phyloP scores from a whole-genome alignment of 352 stramenopile genomes.

The Globisporangium paddicum region DNA sequence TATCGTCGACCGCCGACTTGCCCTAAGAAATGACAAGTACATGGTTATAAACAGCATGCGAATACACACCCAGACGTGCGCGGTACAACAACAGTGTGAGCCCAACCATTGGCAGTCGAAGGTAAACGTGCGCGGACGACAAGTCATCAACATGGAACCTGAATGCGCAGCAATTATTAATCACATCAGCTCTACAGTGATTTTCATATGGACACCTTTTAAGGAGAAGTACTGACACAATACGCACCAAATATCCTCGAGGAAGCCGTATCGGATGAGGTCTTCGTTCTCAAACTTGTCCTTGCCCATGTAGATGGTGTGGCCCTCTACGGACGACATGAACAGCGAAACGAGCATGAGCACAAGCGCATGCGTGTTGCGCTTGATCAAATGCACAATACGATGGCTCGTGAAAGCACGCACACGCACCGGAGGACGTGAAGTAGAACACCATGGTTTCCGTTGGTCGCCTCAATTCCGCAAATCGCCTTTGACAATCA shows the following conservation, averaged over 20 bases:
- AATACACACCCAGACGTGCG: no score
- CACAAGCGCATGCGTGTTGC: background rate
- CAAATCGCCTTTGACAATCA: background rate
- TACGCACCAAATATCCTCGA: conserved; percentile 91
- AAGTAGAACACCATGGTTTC: conserved; percentile 87
- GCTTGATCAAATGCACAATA: background rate
- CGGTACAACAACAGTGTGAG: background rate
- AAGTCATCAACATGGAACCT: conserved; percentile 98
- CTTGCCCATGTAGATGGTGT: conserved; percentile 96
- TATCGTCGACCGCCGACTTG: conserved; percentile 68
- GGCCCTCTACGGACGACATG: conserved; percentile 52
- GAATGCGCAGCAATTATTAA: background rate
- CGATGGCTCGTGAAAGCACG: background rate
- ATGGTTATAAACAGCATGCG: background rate
- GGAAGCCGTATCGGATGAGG: conserved; percentile 96
- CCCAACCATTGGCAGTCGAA: conserved; percentile 86
- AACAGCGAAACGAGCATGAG: background rate
- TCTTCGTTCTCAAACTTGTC: conserved; percentile 99
- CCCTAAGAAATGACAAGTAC: conserved; percentile 25
- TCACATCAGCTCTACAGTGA: no score
- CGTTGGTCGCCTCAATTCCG: background rate
- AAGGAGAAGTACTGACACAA: no score
- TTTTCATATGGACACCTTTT: no score
- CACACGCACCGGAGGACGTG: conserved; percentile 65
- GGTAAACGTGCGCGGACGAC: conserved; percentile 97